phyloP scores from a whole-genome alignment of 2,329 filamentous ascomycete genomes.

The Xylaria sp. region DNA sequence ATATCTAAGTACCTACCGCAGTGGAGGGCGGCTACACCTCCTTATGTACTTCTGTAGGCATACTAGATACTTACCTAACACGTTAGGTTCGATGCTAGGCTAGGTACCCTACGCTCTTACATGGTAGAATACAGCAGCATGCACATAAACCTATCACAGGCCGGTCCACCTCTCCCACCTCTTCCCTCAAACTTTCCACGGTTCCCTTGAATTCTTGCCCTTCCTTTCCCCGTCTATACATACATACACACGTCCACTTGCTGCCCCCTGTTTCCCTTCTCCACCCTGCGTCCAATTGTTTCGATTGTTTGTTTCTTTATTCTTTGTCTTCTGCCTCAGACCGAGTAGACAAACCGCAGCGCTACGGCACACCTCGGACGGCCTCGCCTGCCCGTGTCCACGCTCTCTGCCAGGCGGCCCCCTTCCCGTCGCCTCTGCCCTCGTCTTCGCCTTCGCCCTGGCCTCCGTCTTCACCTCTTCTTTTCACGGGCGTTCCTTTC shows the following conservation, averaged over 20 bases:
- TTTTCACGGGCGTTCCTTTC: conserved; percentile 26
- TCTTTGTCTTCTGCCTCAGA: conserved; percentile 30
- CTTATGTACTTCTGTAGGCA: no score
- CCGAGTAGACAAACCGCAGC: conserved; percentile 17
- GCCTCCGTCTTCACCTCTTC: conserved; percentile 11
- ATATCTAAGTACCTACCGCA: no score
- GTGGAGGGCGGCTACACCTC: no score
- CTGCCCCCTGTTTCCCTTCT: conserved; percentile 21
- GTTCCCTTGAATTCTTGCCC: conserved; percentile 1
- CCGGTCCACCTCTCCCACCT: conserved; percentile 29
- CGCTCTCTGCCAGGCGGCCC: conserved; percentile 7
- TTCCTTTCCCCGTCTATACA: conserved; percentile 20
- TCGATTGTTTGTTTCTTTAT: conserved; percentile 38
- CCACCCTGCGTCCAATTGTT: conserved; percentile 34
- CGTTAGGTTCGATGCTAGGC: no score
- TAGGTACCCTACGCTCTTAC: no score
- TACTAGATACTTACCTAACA: no score
- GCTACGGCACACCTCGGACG: conserved; percentile 31
- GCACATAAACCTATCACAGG: conserved; percentile 25
- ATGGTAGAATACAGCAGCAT: neutral
- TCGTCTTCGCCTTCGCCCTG: neutral
- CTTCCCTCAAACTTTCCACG: conserved; percentile 22
- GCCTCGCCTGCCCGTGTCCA: conserved; percentile 11
- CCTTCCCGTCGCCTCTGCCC: neutral
- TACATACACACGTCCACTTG: conserved; percentile 2